Conservation (phyloP, 495 filamentous ascomycete species). For the Talaromyces ruber region DNA sequence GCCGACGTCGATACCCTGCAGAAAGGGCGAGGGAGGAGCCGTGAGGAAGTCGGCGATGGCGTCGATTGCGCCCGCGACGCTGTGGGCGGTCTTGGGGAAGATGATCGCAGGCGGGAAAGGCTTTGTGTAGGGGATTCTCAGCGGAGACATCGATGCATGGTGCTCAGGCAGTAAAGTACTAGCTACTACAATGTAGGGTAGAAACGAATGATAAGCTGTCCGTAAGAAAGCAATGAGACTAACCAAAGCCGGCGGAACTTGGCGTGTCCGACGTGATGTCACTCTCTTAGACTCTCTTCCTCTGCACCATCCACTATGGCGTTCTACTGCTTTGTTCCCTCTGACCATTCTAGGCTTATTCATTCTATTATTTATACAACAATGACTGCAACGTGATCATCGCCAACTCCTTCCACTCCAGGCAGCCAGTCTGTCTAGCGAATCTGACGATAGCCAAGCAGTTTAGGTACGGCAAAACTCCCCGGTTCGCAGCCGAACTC, state of each 20-base stretch:
- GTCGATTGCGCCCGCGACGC: slow-evolving; percentile 62
- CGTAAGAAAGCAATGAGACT: not conserved
- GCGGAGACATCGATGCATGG: slow-evolving; percentile 7
- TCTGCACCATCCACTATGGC: no score
- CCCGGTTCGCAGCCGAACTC: not conserved
- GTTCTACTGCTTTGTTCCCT: not conserved
- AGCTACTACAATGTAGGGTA: no score
- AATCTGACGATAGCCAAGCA: not conserved
- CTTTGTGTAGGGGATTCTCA: slow-evolving; percentile 87
- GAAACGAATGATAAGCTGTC: no score
- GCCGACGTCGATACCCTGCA: slow-evolving; percentile 39
- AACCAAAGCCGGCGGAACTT: not conserved
- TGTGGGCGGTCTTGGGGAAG: slow-evolving; percentile 59
- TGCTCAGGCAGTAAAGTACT: not conserved
- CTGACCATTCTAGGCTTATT: not conserved
- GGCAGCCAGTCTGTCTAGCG: not conserved
- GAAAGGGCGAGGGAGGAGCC: slow-evolving; percentile 38
- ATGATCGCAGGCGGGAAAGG: slow-evolving; percentile 72
- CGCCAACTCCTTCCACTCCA: not conserved
- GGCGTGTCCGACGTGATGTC: not conserved
- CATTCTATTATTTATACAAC: not conserved
- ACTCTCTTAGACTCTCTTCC: no score
- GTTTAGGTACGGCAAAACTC: not conserved
- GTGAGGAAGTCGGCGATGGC: slow-evolving; percentile 69
- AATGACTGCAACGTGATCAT: not conserved